These are phyloP conservation scores for Grosmannia clavigera DNA, from an alignment of 2,329 filamentous ascomycete genomes.

Conservation along the genomic window DNA sequence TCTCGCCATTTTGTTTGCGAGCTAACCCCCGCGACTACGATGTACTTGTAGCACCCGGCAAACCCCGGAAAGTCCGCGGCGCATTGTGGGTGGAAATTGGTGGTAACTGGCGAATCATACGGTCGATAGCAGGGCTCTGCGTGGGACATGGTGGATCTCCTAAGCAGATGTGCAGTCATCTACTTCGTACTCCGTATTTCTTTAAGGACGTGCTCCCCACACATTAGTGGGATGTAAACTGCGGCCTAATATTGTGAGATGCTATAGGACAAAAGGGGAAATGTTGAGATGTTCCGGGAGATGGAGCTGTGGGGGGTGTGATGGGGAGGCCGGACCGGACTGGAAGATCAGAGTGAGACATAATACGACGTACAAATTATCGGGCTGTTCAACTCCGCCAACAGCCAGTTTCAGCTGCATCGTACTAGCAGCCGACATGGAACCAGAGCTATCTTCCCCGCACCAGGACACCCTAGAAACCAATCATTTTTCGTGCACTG, in stretches of 20 bases:
- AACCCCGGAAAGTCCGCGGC: background rate
- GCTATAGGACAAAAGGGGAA: background rate
- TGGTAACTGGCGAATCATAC: background rate
- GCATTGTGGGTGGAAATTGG: too few species aligned
- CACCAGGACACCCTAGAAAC: background rate
- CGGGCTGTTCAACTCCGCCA: background rate
- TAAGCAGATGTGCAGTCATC: background rate
- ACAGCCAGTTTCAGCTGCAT: background rate
- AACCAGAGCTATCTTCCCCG: background rate
- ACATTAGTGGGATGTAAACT: background rate
- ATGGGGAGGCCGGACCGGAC: background rate
- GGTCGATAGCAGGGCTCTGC: background rate
- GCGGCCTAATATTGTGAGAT: background rate
- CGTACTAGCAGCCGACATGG: background rate
- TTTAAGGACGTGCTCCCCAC: background rate
- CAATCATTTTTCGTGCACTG: background rate
- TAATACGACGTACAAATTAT: background rate
- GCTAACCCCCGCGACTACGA: background rate
- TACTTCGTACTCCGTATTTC: background rate
- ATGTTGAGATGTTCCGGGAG: background rate
- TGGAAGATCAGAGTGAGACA: background rate
- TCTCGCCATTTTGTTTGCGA: background rate
- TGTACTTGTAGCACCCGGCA: background rate
- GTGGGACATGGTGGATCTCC: background rate
- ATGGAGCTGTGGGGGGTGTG: background rate